Conservation (phyloP, 2,329 filamentous ascomycete genomes). For the Catunica adiposa region DNA sequence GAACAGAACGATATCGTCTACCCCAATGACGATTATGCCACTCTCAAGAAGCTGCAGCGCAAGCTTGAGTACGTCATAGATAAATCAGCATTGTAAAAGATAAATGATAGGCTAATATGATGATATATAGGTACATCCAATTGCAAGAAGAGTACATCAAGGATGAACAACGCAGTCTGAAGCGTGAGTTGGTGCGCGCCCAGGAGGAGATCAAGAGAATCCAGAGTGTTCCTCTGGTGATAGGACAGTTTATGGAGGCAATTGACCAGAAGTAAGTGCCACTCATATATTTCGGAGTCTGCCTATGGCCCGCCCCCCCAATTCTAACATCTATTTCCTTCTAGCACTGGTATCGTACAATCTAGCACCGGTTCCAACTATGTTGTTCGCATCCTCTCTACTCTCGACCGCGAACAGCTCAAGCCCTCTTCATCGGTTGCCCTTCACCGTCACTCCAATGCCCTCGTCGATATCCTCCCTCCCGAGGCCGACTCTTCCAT, state of each 20-base stretch:
- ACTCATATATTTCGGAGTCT: no score
- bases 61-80: conserved; percentile 62
- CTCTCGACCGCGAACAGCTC: conserved; percentile 91
- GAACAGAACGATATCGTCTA: conserved; percentile 43
- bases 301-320: no score
- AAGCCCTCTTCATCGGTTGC: conserved; percentile 97
- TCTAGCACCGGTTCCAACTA: conserved; percentile 98
- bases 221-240: conserved; percentile 92
- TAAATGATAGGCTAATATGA: conserved; percentile 11
- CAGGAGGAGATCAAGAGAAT: conserved; percentile 99
- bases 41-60: conserved; percentile 88
- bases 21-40: conserved; percentile 81
- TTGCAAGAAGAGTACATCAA: conserved; percentile 99
- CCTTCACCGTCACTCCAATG: conserved; percentile 94
- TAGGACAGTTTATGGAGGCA: conserved; percentile 99
- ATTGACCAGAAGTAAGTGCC: conserved; percentile 85
- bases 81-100: background rate
- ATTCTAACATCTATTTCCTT: conserved; percentile 5
- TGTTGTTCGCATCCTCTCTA: conserved; percentile 93
- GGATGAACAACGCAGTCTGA: conserved; percentile 96
- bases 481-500: conserved; percentile 97
- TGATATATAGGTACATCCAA: conserved; percentile 59
- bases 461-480: conserved; percentile 94
- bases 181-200: conserved; percentile 88
- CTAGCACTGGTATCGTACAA: conserved; percentile 94